Base-by-base conservation (phyloP, 345 rosid species). In the Dovyalis caffra region DNA sequence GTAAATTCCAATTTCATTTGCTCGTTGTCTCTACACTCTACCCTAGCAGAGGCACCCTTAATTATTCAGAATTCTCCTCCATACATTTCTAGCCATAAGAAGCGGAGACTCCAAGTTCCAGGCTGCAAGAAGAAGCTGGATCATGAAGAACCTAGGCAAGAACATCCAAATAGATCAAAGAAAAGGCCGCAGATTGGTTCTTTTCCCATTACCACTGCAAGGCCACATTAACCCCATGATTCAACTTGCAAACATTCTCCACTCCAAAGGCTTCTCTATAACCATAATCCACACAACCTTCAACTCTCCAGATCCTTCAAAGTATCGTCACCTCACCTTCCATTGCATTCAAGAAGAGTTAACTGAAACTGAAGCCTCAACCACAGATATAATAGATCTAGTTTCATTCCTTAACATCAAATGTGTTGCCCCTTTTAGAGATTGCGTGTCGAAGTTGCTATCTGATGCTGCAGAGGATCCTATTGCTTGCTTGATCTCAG, bases 141-240 rank as follows among this genome's bases (percentile, higher is more conserved):
- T 8, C 34, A 26, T 29, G 34, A 15, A 11, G 34, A 26, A 31
- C 20, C 5, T 28, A 12, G 11, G 37, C 16, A 62, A 28, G 21
- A 28, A 62, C 28, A 40, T 25, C 58, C 58, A 29, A 20, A 29
- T 70, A 7, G 64, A 23, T 23, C 65, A 70, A 29, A 70, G 64
- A 37, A 70, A 70, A 12, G 65, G 64, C 45, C 45, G 74, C 25
- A 56, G 64, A 3, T 23, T 63, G 61, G 68, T 76, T 15, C 73
- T 76, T 18, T 72, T 85, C 33, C 87, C 87, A 32, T 32, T 82
- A 8, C 78, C 87, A 20, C 60, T 82, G 0, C 82, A 85, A 72
- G 87, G 87, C 47, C 85, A 85, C 74, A 69, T 85, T 15, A 79
- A 53, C 49, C 87, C 85, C 2, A 79, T 85, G 82, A 49, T 85